Conservation (phyloP, 805 yeast genomes). For the Candida railenensis region DNA sequence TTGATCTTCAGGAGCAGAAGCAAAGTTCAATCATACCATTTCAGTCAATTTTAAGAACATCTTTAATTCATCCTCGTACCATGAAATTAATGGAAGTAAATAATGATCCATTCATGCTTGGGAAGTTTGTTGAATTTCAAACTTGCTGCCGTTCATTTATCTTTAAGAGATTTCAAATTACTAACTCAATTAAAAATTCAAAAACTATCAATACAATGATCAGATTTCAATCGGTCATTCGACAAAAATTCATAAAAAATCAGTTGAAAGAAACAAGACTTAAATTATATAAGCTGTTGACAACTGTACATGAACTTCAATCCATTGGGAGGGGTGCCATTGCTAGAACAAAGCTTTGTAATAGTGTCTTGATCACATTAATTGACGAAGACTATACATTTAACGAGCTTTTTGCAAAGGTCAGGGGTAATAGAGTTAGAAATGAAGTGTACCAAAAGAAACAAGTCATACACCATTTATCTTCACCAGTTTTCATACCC, state of each 20-base stretch:
- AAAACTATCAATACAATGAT: conserved; percentile 17
- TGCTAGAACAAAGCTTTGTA: conserved; percentile 41
- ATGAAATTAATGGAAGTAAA: conserved; percentile 20
- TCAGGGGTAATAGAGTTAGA: conserved; percentile 44
- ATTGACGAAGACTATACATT: conserved; percentile 37
- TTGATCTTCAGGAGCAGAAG: not conserved
- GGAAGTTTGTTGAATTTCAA: conserved; percentile 24
- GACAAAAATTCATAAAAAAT: conserved; percentile 35
- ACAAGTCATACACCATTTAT: conserved; percentile 2
- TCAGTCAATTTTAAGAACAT: conserved; percentile 37
- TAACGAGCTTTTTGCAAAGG: conserved; percentile 40
- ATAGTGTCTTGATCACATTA: conserved; percentile 41
- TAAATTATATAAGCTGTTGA: conserved; percentile 8
- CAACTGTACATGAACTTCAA: conserved; percentile 33
- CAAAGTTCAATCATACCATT: conserved; percentile 17
- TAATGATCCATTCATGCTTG: conserved; percentile 19
- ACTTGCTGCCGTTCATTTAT: conserved; percentile 27
- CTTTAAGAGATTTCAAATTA: conserved; percentile 15
- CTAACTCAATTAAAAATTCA: conserved; percentile 17
- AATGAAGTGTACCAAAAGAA: conserved; percentile 18
- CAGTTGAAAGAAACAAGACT: conserved; percentile 12
- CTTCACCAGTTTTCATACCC: conserved; percentile 16
- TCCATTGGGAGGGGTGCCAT: conserved; percentile 46
- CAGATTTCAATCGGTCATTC: conserved; percentile 37
- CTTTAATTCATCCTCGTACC: conserved; percentile 17